A percentile compares a stretch with the other conserved stretches of the same genome.
phyloP scores from a whole-genome alignment of 1,284 basidiomycete genomes.

The Trichosporon coremiiforme region DNA sequence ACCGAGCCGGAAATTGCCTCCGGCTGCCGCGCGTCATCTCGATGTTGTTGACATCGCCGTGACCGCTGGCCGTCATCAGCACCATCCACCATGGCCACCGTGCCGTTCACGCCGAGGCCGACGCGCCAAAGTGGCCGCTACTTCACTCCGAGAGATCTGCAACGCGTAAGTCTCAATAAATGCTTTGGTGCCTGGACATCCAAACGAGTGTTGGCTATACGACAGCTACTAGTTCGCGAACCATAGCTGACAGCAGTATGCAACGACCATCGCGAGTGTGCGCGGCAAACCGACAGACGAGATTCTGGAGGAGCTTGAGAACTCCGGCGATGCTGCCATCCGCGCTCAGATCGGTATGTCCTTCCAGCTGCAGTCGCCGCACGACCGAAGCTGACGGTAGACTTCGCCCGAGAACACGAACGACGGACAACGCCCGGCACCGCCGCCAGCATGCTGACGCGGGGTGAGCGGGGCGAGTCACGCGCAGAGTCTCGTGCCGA shows the following conservation, averaged over 20 bases:
- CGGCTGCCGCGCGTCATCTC: background rate
- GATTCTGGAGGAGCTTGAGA: constrained; percentile 13
- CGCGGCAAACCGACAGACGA: constrained; percentile 15
- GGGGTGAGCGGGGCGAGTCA: background rate
- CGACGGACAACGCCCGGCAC: background rate
- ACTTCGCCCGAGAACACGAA: constrained; percentile 13
- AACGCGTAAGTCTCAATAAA: background rate
- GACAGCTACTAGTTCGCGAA: background rate
- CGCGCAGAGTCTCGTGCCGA: background rate
- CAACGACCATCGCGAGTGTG: constrained; percentile 15
- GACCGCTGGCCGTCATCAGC: constrained; percentile 1
- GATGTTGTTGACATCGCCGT: constrained; percentile 16
- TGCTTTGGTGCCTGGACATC: background rate
- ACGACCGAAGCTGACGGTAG: background rate
- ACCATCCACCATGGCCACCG: constrained; percentile 16
- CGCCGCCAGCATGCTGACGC: background rate
- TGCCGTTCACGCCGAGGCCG: constrained; percentile 15
- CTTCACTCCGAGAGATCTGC: constrained; percentile 13
- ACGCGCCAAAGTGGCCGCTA: constrained; percentile 15
- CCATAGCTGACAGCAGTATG: constrained; percentile 3
- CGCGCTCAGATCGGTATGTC: constrained; percentile 3
- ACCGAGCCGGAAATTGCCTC: constrained; percentile 8
- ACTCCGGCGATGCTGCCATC: constrained; percentile 6
- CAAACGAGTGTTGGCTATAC: background rate
- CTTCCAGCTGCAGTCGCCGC: background rate